Conservation (phyloP, 2,329 filamentous ascomycete species). For the Beauveria varroae region DNA sequence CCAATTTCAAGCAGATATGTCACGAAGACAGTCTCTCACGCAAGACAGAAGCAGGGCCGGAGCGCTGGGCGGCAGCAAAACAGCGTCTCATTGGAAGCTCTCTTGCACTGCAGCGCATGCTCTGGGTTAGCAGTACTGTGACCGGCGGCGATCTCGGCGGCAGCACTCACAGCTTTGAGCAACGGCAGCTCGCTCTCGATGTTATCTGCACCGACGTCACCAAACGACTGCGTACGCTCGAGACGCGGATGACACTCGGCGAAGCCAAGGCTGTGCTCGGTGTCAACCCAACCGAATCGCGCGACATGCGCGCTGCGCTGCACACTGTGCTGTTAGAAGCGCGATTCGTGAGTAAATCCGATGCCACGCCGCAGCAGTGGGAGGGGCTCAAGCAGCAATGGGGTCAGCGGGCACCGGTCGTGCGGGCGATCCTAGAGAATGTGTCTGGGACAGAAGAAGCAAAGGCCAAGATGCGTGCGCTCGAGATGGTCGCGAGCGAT, state of each 20-base stretch:
- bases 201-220: constrained; percentile 76
- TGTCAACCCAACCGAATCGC: constrained; percentile 37
- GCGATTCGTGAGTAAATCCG: constrained; percentile 65
- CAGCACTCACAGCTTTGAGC: constrained; percentile 32
- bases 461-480: constrained; percentile 50
- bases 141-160: constrained; percentile 30
- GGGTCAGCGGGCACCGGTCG: constrained; percentile 49
- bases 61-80: constrained; percentile 67
- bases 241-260: constrained; percentile 60
- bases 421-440: constrained; percentile 46
- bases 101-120: constrained; percentile 53
- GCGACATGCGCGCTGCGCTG: constrained; percentile 58
- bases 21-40: constrained; percentile 59
- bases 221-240: constrained; percentile 63
- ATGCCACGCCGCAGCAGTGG: constrained; percentile 66
- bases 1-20: constrained; percentile 64
- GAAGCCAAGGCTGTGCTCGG: constrained; percentile 60
- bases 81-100: constrained; percentile 57
- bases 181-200: constrained; percentile 64
- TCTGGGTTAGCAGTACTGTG: constrained; percentile 32
- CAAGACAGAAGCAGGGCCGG: constrained; percentile 67
- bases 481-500: constrained; percentile 67
- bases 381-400: constrained; percentile 60
- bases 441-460: constrained; percentile 45
- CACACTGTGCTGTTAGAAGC: constrained; percentile 57